Conservation (phyloP, 23 red algal species). For the Agarophyton chilense region DNA sequence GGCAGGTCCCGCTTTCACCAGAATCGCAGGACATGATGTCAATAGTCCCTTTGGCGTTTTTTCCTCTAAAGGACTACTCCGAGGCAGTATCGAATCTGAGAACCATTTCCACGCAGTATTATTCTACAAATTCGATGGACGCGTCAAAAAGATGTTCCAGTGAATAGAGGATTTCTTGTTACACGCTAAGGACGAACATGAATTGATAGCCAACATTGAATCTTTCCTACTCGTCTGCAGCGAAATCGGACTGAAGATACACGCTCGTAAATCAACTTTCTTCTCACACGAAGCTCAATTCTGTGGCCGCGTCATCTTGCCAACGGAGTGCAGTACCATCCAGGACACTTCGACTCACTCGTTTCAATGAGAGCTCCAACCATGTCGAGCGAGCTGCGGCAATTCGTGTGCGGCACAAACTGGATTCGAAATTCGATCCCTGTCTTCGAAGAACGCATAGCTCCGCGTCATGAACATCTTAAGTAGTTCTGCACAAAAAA, state of each 20-base stretch:
- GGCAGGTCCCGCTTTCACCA: constrained; percentile 28
- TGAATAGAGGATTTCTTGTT: constrained; percentile 53
- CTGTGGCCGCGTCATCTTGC: constrained; percentile 39
- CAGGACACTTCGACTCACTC: neutral
- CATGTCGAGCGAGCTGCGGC: neutral
- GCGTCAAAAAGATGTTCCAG: constrained; percentile 34
- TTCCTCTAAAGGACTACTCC: neutral
- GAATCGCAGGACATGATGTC: constrained; percentile 45
- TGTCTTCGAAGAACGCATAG: neutral
- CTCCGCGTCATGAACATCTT: neutral
- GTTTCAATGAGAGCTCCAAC: neutral
- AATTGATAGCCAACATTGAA: constrained; percentile 12
- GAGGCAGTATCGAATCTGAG: constrained; percentile 22
- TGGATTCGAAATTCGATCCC: constrained; percentile 26
- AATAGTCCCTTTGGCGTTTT: constrained; percentile 34
- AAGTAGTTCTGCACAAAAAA: neutral
- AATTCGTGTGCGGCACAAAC: constrained; percentile 4
- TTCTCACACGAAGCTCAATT: constrained; percentile 9
- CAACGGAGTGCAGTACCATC: neutral
- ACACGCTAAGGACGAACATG: constrained; percentile 25
- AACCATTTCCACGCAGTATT: constrained; percentile 55
- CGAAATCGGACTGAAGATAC: constrained; percentile 33
- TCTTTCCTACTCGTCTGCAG: neutral
- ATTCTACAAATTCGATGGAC: constrained; percentile 13
- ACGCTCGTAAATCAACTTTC: neutral